Base-by-base conservation (phyloP, 2,329 filamentous ascomycete species). In the Stylonectria norvegica region DNA sequence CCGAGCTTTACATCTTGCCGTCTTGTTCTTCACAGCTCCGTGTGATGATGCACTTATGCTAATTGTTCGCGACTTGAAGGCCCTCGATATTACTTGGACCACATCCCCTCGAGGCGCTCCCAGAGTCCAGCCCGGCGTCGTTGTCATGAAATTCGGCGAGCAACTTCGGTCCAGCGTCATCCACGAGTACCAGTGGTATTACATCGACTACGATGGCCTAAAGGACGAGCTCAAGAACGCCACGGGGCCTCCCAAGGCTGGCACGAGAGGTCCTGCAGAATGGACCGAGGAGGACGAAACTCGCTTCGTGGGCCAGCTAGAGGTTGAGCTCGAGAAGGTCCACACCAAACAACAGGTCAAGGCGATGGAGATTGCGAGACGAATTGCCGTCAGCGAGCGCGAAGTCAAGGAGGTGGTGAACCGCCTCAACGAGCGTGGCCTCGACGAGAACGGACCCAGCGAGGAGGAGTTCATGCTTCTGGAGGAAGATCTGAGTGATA, bases 271-370 rank as follows among this genome's bases (percentile, higher is more conserved):
- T 72, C 56, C 50, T 22, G 78, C 75, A 52, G 74, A 83, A 59
- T 98, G 93, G 93, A 83, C 81, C 46, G 89, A 96, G 65, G 88
- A 94, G 38, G 86, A 97, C 58, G 93, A 98, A 74, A 84, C 84
- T 57, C 77, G 77, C 45, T 98, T 98, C 64, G 88, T 98, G 39
- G 76, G 79, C 48, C 77, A 86, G 68, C 83, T 98, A 38, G 91
- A 98, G 70, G 75, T 78, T 43, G 91, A 98, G 72, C 81, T 98
- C 45, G 91, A 97, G 59, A 97, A 97, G 73, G 93, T 98, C 47
- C 94, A 94, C 64, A 91, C 86, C 42, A 97, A 97, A 71, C 91
- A 97, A 70, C 89, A 94, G 69, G 85, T 96, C 64, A 97, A 97
- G 76, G 87, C 89, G 53, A 88, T 93, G 64, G 93, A 98, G 70